Base-by-base conservation (phyloP, 805 yeast genomes). In the Pichia cephalocereana region DNA sequence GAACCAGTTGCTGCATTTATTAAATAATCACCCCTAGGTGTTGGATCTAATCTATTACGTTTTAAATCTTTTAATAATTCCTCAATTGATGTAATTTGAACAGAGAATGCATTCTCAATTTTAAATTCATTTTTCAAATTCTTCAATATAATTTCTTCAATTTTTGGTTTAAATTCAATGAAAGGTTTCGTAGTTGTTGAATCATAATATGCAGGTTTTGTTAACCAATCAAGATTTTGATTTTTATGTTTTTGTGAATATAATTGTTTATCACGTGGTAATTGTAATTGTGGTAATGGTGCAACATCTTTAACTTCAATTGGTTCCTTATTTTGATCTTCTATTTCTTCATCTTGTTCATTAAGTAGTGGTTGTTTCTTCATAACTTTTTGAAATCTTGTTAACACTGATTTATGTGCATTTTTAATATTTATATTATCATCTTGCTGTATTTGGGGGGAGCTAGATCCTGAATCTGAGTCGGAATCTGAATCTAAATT, bases 1-100 rank as follows among this genome's bases (percentile, higher is more conserved):
- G 96, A 85, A 40, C 99, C 99, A 0, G 99, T 91, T 11, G 95
- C 79, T 2, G 99, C 96, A 65, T 91, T 90, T 7, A 91, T 96
- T 41, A 91, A 69, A 18, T 89, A 64, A 65, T 93, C 96, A 26
- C 91, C 91, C 48, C 71, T 70, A 40, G 76, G 70, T 46, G 72
- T 79, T 1, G 86, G 83, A 40, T 70, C 65, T 27, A 70, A 51
- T 47, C 57, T 66, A 49, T 62, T 68, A 11, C 63, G 61, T 54
- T 73, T 63, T 4, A 57, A 53, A 56, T 74, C 80, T 55, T 63
- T 61, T 34, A 81, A 63, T 39, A 75, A 57, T 30, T 73, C 61
- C n/a, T 81, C 76, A 47, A 86, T 69, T 2, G 86, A 86, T 3
- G 79, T 74, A 3, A 79, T 67, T 62, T 87, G 96, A 9, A 88